These are phyloP conservation scores for Aureobasidium melanogenum DNA, from an alignment of 2,329 filamentous ascomycete genomes.

Conservation along the genomic window DNA sequence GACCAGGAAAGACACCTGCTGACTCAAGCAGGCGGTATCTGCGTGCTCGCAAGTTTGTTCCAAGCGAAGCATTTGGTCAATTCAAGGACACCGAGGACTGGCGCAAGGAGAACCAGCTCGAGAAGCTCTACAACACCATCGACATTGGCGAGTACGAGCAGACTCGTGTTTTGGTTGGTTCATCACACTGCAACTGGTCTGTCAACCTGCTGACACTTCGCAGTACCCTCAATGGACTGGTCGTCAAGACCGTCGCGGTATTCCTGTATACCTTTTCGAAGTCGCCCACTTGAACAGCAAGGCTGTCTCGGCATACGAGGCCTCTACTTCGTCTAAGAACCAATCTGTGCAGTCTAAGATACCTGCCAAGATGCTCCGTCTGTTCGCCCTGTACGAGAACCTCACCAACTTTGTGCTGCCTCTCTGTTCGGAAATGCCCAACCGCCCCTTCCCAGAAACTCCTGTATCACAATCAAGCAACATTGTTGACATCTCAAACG, in stretches of 20 bases:
- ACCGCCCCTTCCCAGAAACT: constrained; percentile 65
- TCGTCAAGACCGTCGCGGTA: constrained; percentile 79
- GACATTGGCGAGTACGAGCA: constrained; percentile 77
- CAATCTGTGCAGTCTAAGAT: constrained; percentile 52
- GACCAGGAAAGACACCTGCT: background rate
- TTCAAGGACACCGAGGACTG: constrained; percentile 85
- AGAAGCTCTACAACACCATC: constrained; percentile 76
- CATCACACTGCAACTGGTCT: background rate
- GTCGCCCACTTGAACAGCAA: constrained; percentile 76
- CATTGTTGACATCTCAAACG: constrained; percentile 84
- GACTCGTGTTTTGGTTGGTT: constrained; percentile 60
- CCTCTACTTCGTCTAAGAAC: constrained; percentile 49
- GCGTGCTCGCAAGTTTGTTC: constrained; percentile 72
- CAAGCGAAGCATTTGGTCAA: constrained; percentile 69
- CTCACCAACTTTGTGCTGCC: constrained; percentile 81
- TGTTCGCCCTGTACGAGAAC: constrained; percentile 92
- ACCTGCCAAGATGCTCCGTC: constrained; percentile 66
- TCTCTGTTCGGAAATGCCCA: constrained; percentile 64
- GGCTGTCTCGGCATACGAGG: constrained; percentile 70
- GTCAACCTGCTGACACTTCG: constrained; percentile 3
- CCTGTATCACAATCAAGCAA: constrained; percentile 90
- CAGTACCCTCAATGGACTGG: constrained; percentile 95
- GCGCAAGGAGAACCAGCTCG: constrained; percentile 69
- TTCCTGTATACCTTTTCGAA: constrained; percentile 86
- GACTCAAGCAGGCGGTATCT: constrained; percentile 60